These are phyloP conservation scores for Gossypium thurberi DNA, from an alignment of 345 rosid genomes.

Conservation along the genomic window DNA sequence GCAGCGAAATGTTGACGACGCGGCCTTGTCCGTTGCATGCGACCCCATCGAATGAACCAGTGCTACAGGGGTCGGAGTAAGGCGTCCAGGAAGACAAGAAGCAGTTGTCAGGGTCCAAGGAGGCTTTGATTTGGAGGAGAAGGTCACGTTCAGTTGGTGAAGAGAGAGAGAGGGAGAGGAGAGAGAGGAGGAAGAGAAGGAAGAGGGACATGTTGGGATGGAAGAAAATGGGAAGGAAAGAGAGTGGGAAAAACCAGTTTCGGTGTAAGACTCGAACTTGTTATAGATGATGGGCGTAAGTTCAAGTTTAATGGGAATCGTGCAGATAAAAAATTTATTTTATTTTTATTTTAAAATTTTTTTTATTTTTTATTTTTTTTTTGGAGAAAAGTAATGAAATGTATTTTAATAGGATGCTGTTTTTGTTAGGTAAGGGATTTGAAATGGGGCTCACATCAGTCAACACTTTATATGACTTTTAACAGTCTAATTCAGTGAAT, in stretches of 20 bases:
- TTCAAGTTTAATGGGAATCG: background rate
- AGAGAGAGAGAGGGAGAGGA: slow-evolving; percentile 31
- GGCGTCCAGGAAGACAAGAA: slow-evolving; percentile 69
- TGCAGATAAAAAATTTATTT: background rate
- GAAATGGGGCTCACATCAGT: background rate
- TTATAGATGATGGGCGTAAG: slow-evolving; percentile 2
- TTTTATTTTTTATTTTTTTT: no score
- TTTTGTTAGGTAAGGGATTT: slow-evolving; percentile 1
- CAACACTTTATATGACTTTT: background rate
- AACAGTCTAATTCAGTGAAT: background rate
- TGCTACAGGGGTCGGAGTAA: slow-evolving; percentile 48
- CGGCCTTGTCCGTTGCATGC: slow-evolving; percentile 64
- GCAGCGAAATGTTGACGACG: slow-evolving; percentile 83
- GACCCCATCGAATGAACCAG: slow-evolving; percentile 65
- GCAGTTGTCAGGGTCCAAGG: slow-evolving; percentile 68
- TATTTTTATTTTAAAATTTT: background rate
- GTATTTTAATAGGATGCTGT: background rate
- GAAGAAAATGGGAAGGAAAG: slow-evolving; percentile 29
- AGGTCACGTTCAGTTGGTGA: slow-evolving; percentile 47
- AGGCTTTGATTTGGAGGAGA: slow-evolving; percentile 70
- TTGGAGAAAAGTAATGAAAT: background rate
- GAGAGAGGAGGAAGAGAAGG: slow-evolving; percentile 29
- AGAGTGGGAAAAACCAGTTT: slow-evolving; percentile 19
- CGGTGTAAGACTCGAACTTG: slow-evolving; percentile 9
- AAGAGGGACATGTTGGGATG: slow-evolving; percentile 44